Evolutionary conservation across 1,284 basidiomycete species (phyloP), one percentile per base, ranked within the genome.

Genomic region (Gymnopus androsaceus): DNA sequence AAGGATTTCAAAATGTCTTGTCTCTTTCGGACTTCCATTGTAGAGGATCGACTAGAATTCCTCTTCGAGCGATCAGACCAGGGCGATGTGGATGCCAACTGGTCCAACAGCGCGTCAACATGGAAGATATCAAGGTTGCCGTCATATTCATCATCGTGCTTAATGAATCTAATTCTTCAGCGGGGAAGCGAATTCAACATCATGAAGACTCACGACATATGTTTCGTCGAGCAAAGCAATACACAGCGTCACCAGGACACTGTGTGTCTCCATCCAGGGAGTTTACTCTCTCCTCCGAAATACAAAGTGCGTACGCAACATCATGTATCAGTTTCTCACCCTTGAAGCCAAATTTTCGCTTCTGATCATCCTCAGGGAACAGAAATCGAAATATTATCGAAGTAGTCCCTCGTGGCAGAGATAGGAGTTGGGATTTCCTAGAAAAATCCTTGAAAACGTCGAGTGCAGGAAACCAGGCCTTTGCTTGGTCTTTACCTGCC

Each of bases 361-460:
- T 70, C 0, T 74, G 63, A 55, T 94, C 91, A 56, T 91, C 84
- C 54, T 94, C 85, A 0, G 93, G 92, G 66, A 94, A 94, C n/a
- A 95, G 72, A 2, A 94, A 68, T 1, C 84, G 81, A 64, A 94
- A 86, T 30, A 92, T 68, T 1, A 73, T 75, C 9, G 72, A 67
- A n/a, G 79, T 76, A 9, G 80, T 82, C 11, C 75, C 74, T 0
- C 69, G 63, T 1, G 82, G 80, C 15, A 83, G 67, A 15, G 80
- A 77, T 15, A 67, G 62, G 17, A 55, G 61, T 53, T 68, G 64
- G 64, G 78, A 81, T n/a, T 67, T 61, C 19, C 55, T 62, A 53
- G 68, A 76, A 25, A 87, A 69, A 14, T 69, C 66, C 1, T 64
- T 57, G 54, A 84, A 77, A 11, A 78, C 71, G 25, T 67, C 57